These are phyloP conservation scores for Leptographium radiaticola DNA, from an alignment of 2,329 filamentous ascomycete genomes.

Conservation along the genomic window DNA sequence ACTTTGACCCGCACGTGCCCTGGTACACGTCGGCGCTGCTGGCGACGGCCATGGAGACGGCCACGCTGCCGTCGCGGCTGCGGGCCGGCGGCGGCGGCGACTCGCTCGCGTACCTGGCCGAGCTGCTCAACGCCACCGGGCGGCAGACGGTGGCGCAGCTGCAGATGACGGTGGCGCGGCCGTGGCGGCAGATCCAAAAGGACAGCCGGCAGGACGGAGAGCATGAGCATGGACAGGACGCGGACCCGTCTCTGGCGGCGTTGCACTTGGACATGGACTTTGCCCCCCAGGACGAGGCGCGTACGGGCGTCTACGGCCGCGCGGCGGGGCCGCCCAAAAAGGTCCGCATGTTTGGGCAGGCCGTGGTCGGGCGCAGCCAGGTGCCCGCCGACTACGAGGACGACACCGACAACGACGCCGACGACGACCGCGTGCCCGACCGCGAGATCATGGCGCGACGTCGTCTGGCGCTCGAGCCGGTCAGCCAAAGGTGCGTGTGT, in stretches of 20 bases:
- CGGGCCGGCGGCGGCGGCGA: constrained; percentile 20
- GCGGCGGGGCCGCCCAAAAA: not conserved
- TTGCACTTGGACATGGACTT: constrained; percentile 26
- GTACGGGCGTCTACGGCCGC: not conserved
- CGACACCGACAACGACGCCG: constrained; percentile 8
- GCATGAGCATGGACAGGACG: constrained; percentile 15
- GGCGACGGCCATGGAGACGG: constrained; percentile 62
- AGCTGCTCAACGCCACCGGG: constrained; percentile 60
- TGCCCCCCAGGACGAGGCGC: constrained; percentile 24
- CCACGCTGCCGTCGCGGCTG: constrained; percentile 64
- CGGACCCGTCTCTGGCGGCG: constrained; percentile 12
- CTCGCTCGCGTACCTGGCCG: constrained; percentile 50
- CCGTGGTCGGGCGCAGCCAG: constrained; percentile 19
- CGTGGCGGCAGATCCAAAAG: constrained; percentile 16
- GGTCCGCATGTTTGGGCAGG: constrained; percentile 29
- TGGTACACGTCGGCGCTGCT: constrained; percentile 78
- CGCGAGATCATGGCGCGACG: constrained; percentile 12
- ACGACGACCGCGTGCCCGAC: constrained; percentile 1
- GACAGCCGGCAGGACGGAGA: constrained; percentile 3
- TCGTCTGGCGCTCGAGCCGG: constrained; percentile 15
- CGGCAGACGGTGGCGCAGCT: constrained; percentile 68
- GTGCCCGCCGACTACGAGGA: constrained; percentile 10
- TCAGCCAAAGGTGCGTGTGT: constrained; percentile 14
- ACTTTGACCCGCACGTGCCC: constrained; percentile 46
- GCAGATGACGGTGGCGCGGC: constrained; percentile 45